Evolutionary conservation across 139 green algal genomes (phyloP).

Genomic region (Pycnococcus provasolii): DNA sequence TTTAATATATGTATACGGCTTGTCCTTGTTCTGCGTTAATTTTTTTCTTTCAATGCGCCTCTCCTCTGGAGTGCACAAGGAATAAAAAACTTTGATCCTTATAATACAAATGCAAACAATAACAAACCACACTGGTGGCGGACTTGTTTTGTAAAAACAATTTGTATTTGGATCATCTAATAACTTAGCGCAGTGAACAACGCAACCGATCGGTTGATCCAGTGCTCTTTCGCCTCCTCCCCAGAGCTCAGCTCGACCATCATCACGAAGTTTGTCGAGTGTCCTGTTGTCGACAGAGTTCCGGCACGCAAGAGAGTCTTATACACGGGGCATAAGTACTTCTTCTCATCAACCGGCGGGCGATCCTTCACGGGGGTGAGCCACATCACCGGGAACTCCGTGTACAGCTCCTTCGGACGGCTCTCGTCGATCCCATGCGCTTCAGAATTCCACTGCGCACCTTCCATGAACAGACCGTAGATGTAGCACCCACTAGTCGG

Average conservation of each 20-base stretch:
- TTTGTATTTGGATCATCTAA: conserved; percentile 16
- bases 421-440: conserved; percentile 53
- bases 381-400: conserved; percentile 70
- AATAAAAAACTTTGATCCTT: too few relatives aligned
- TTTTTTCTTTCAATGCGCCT: too few relatives aligned
- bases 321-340: conserved; percentile 62
- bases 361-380: conserved; percentile 51
- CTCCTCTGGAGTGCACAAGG: too few relatives aligned
- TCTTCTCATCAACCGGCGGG: conserved; percentile 27
- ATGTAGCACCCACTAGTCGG: conserved; percentile 71
- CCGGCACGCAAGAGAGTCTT: conserved; percentile 45
- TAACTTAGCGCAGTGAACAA: conserved; percentile 61
- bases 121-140: too few relatives aligned
- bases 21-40: too few relatives aligned
- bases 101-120: too few relatives aligned
- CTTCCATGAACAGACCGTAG: conserved; percentile 67
- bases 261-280: conserved; percentile 81
- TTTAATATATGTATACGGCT: too few relatives aligned
- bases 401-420: conserved; percentile 73
- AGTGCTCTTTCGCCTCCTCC: conserved; percentile 47
- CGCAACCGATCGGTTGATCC: conserved; percentile 63
- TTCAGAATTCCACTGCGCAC: conserved; percentile 46
- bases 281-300: conserved; percentile 56
- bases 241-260: conserved; percentile 55
- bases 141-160: too few relatives aligned